Evolutionary conservation across 2,329 filamentous ascomycete species (phyloP).

Genomic region (Penicillium sp.): DNA sequence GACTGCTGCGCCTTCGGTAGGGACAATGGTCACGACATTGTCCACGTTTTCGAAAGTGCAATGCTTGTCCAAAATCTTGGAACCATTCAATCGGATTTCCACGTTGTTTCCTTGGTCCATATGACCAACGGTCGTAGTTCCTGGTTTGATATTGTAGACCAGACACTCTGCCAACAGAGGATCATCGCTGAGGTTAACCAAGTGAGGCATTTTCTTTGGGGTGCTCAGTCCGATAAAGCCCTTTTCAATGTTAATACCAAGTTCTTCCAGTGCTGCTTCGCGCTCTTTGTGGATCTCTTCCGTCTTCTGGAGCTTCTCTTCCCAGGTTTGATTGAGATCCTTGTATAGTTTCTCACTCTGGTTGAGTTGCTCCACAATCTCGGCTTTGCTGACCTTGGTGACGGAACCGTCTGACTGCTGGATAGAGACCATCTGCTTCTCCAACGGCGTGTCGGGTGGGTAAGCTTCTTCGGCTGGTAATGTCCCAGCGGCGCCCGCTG

Average conservation of each 20-base stretch:
- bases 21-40: conserved; percentile 86
- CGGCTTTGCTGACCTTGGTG: conserved; percentile 96
- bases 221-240: conserved; percentile 93
- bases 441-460: conserved; percentile 83
- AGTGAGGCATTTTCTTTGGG: conserved; percentile 98
- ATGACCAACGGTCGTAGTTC: conserved; percentile 89
- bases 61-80: conserved; percentile 86
- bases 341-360: conserved; percentile 95
- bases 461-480: conserved; percentile 75
- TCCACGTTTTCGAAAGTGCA: conserved; percentile 93
- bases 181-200: conserved; percentile 95
- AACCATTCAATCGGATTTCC: conserved; percentile 91
- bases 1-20: conserved; percentile 85
- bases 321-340: conserved; percentile 98
- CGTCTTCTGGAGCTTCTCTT: conserved; percentile 90
- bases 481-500: conserved; percentile 45
- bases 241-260: conserved; percentile 98
- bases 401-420: conserved; percentile 77
- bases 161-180: conserved; percentile 92
- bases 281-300: conserved; percentile 97
- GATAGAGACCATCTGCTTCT: conserved; percentile 95
- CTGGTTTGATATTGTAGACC: conserved; percentile 96
- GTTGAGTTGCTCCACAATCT: conserved; percentile 92
- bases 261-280: conserved; percentile 88
- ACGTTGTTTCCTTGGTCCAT: conserved; percentile 79